A percentile compares a stretch with the other conserved stretches of the same genome.
phyloP scores from a whole-genome alignment of 345 rosid genomes.

The Aethionema arabicum region DNA sequence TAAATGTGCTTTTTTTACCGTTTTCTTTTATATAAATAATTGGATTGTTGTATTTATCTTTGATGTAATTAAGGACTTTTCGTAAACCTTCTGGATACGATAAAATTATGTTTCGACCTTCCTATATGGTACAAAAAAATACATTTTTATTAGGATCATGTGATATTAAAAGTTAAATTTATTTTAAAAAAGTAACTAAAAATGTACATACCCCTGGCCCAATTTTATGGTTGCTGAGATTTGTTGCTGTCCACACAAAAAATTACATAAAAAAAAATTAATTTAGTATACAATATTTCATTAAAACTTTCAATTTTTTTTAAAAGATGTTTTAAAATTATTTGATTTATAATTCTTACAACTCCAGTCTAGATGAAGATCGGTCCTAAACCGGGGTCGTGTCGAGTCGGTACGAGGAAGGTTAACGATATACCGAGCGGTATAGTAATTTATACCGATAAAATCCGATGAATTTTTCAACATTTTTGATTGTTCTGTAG shows the following conservation, averaged over 20 bases:
- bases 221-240: constrained; percentile 12
- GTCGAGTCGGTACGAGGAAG: constrained; percentile 5
- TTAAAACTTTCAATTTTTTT: too few relatives aligned
- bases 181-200: not conserved
- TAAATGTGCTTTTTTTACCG: constrained; percentile 26
- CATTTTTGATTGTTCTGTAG: constrained; percentile 30
- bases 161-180: not conserved
- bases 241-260: constrained; percentile 9
- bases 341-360: not conserved
- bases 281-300: too few relatives aligned
- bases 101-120: not conserved
- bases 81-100: constrained; percentile 27
- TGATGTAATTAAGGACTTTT: constrained; percentile 30
- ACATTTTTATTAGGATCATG: not conserved
- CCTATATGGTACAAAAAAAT: not conserved
- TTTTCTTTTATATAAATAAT: constrained; percentile 49
- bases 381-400: constrained; percentile 21
- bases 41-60: constrained; percentile 48
- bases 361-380: constrained; percentile 12
- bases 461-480: constrained; percentile 26
- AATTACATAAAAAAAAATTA: not conserved
- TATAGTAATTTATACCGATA: constrained; percentile 29
- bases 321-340: too few relatives aligned
- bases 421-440: constrained; percentile 11
- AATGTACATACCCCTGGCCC: constrained; percentile 29